Evolutionary conservation across 208 protist species (phyloP).

Genomic region (Endotrypanum monterogeii): DNA sequence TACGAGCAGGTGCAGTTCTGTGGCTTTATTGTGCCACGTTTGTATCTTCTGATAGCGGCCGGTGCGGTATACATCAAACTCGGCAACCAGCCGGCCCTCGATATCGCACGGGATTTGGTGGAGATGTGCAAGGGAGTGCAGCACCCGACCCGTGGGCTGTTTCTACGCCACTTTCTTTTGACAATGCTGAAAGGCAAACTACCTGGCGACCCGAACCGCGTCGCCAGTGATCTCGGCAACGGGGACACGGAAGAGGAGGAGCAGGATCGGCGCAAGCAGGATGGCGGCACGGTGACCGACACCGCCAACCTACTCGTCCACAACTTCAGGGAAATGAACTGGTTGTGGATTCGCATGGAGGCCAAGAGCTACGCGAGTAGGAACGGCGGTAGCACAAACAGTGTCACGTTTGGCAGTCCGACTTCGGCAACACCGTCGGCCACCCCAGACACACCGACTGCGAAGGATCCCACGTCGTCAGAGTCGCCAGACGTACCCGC

Average conservation of each 20-base stretch:
- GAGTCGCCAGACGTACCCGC: not conserved
- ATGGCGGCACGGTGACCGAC: constrained; percentile 89
- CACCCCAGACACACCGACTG: not conserved
- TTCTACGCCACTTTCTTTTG: constrained; percentile 97
- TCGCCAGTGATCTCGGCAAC: constrained; percentile 3
- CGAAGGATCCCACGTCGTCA: not conserved
- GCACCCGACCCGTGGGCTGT: constrained; percentile 98
- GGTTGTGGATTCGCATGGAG: constrained; percentile 99
- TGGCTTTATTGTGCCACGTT: constrained; percentile 97
- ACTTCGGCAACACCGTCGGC: not conserved
- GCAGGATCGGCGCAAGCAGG: not conserved
- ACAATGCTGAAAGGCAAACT: constrained; percentile 97
- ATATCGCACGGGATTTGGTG: constrained; percentile 97
- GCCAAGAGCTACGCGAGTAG: constrained; percentile 68
- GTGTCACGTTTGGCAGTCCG: constrained; percentile 2
- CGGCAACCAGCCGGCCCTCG: constrained; percentile 85
- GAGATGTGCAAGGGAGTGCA: constrained; percentile 99
- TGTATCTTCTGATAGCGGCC: constrained; percentile 97
- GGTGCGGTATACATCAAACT: constrained; percentile 95
- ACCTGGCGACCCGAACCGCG: constrained; percentile 88
- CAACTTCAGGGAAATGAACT: constrained; percentile 99
- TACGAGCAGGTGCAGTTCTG: constrained; percentile 98
- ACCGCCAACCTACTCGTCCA: constrained; percentile 95
- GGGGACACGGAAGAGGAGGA: not conserved
- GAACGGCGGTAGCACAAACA: constrained; percentile 31